These are phyloP conservation scores for Phytophthora aleatoria DNA, from an alignment of 352 stramenopile genomes.

Conservation along the genomic window DNA sequence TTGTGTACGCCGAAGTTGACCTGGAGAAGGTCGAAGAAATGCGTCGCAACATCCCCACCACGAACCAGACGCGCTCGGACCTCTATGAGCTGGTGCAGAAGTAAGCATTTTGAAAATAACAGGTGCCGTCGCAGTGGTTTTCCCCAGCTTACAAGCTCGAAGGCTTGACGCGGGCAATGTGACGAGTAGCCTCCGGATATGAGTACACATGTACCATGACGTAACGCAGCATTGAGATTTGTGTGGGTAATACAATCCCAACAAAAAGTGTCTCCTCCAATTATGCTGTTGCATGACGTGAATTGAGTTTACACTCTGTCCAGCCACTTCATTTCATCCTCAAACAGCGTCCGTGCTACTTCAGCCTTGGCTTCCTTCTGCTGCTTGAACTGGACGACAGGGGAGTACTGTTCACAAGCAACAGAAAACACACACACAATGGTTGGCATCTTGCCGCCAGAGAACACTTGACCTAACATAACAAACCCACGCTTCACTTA, in stretches of 20 bases:
- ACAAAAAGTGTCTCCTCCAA: conserved; percentile 22
- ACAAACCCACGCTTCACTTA: conserved; percentile 20
- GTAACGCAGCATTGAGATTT: conserved; percentile 25
- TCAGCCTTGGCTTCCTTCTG: conserved; percentile 68
- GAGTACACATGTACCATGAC: conserved; percentile 15
- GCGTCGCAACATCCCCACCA: conserved; percentile 95
- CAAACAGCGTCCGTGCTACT: conserved; percentile 62
- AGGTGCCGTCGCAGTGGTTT: conserved; percentile 3
- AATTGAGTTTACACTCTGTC: conserved; percentile 38
- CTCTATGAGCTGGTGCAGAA: conserved; percentile 94
- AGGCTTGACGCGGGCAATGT: not conserved
- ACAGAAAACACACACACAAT: not conserved
- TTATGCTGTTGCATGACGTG: conserved; percentile 14
- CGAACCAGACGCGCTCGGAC: conserved; percentile 94
- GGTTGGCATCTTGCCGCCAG: not conserved
- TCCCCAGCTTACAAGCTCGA: not conserved
- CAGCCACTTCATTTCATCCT: conserved; percentile 82
- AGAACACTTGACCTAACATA: not conserved
- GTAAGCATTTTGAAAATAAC: conserved; percentile 35
- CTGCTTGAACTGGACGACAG: conserved; percentile 80
- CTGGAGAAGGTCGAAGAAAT: conserved; percentile 94
- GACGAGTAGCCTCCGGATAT: conserved; percentile 1
- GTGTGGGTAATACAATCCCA: conserved; percentile 34
- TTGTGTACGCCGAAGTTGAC: conserved; percentile 97
- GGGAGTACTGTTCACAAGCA: conserved; percentile 61